Evolutionary conservation across 1,284 basidiomycete genomes (phyloP).

Genomic region (Ceratobasidium sp.): DNA sequence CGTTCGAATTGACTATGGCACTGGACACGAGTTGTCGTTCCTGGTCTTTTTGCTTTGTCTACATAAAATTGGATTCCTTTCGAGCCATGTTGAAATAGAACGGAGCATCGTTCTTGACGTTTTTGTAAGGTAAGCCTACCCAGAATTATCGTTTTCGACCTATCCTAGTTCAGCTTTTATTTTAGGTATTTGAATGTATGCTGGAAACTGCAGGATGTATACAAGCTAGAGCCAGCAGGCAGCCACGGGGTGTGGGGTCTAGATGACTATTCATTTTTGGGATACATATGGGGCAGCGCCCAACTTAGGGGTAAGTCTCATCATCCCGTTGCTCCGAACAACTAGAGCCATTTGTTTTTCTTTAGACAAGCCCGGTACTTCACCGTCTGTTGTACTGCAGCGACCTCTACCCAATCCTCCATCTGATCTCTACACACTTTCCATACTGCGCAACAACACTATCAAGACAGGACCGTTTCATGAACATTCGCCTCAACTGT

Average conservation of each 20-base stretch:
- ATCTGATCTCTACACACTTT: conserved; percentile 81
- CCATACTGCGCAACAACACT: conserved; percentile 78
- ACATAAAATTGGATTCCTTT: conserved; percentile 34
- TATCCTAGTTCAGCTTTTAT: too few relatives aligned
- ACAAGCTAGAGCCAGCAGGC: conserved; percentile 93
- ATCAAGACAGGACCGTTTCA: conserved; percentile 89
- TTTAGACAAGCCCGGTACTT: conserved; percentile 52
- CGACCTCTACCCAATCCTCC: conserved; percentile 57
- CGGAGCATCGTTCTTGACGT: conserved; percentile 52
- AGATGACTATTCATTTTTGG: conserved; percentile 91
- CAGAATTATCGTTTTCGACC: too few relatives aligned
- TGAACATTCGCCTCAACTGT: conserved; percentile 90
- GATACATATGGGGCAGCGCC: conserved; percentile 91
- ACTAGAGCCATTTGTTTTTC: conserved; percentile 43
- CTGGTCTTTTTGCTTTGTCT: conserved; percentile 78
- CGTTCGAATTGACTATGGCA: conserved; percentile 93
- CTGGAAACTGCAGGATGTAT: conserved; percentile 88
- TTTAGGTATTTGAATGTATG: conserved; percentile 78
- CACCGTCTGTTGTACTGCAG: conserved; percentile 64
- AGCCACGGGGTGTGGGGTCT: conserved; percentile 99
- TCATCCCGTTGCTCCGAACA: neutral
- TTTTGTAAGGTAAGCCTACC: conserved; percentile 49
- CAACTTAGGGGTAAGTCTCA: conserved; percentile 73
- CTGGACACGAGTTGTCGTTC: conserved; percentile 93
- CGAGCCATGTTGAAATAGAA: conserved; percentile 41